Evolutionary conservation across 2,329 filamentous ascomycete genomes (phyloP).

Genomic region (Clonostachys chloroleuca): DNA sequence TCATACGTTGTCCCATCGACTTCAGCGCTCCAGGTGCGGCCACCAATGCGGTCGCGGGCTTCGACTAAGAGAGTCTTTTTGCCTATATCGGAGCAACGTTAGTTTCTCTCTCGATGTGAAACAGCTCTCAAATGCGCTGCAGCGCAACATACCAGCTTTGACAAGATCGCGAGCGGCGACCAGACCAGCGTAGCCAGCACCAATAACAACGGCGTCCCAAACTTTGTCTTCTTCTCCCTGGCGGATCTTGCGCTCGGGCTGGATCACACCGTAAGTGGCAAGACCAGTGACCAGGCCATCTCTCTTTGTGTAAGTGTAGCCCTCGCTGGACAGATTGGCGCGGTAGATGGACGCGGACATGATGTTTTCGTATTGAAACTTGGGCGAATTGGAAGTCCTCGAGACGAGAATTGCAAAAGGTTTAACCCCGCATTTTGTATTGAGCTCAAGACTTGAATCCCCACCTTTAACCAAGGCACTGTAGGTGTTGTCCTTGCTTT

Average conservation of each 20-base stretch:
- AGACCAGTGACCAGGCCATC: constrained; percentile 2
- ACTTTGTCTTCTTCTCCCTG: background rate
- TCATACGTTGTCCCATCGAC: constrained; percentile 28
- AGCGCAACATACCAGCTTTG: constrained; percentile 9
- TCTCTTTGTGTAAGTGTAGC: constrained; percentile 3
- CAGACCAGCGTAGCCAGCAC: constrained; percentile 21
- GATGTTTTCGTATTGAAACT: too few relatives aligned
- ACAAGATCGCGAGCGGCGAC: constrained; percentile 18
- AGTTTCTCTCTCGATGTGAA: background rate
- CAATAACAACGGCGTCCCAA: constrained; percentile 11
- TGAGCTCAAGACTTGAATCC: too few relatives aligned
- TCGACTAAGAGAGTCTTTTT: constrained; percentile 27
- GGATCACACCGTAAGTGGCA: background rate
- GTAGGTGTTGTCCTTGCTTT: too few relatives aligned
- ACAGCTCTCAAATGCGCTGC: background rate
- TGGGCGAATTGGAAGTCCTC: too few relatives aligned
- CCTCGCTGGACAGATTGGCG: constrained; percentile 1
- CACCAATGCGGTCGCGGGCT: constrained; percentile 33
- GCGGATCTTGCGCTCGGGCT: constrained; percentile 1
- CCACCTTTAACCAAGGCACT: too few relatives aligned
- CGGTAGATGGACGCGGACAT: background rate
- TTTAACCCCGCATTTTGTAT: too few relatives aligned
- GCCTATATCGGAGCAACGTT: constrained; percentile 3
- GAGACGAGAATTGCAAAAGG: too few relatives aligned
- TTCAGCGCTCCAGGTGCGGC: constrained; percentile 29